Conservation (phyloP, 345 rosid genomes). For the Garcia nutans region DNA sequence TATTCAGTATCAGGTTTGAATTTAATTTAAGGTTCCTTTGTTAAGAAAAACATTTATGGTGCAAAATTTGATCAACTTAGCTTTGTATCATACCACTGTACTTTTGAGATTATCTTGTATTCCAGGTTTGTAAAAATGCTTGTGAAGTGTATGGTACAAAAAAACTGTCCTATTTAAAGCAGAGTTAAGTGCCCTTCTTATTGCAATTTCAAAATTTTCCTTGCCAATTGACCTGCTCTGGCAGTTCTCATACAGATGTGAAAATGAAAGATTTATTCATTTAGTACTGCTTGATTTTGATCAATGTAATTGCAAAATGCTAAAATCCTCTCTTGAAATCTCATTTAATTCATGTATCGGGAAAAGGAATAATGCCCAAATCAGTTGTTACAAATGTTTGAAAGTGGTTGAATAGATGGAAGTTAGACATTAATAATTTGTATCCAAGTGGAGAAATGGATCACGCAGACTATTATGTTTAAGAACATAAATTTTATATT, state of each 20-base stretch:
- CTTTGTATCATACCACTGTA: background rate
- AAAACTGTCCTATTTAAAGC: background rate
- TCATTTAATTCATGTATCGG: background rate
- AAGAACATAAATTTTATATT: background rate
- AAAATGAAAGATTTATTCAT: background rate
- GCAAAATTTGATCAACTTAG: slow-evolving; percentile 8
- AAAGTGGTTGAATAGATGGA: background rate
- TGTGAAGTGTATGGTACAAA: background rate
- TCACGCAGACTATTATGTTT: background rate
- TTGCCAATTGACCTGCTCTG: background rate
- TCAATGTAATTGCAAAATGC: background rate
- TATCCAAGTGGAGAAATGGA: background rate
- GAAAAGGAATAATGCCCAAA: background rate
- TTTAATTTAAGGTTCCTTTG: background rate
- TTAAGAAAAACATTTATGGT: background rate
- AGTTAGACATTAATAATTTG: background rate
- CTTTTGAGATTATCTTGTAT: background rate
- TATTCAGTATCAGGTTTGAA: background rate
- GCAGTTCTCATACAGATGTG: background rate
- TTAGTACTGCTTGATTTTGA: background rate
- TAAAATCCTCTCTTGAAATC: background rate
- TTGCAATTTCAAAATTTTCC: background rate
- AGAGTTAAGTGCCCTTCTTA: background rate
- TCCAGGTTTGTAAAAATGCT: slow-evolving; percentile 2
- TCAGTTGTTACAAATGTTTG: background rate